phyloP scores from a whole-genome alignment of 2,329 filamentous ascomycete genomes.

The Talaromyces albobiverticillius region DNA sequence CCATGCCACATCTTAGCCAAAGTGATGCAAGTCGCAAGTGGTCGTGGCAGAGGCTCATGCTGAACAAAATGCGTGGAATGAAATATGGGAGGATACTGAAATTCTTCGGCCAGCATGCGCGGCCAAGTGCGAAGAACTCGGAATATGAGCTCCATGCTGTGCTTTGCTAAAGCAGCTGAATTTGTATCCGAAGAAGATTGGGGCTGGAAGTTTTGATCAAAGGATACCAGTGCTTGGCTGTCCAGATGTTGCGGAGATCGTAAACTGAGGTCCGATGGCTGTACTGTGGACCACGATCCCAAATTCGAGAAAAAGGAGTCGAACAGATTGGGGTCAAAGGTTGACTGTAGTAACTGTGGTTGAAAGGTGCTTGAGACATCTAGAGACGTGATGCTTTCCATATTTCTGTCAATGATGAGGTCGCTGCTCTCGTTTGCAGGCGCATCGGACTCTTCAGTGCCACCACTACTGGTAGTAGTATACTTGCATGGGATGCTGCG shows the following conservation, averaged over 20 bases:
- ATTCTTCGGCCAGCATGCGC: slow-evolving; percentile 36
- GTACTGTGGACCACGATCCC: neutral
- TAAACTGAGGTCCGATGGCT: neutral
- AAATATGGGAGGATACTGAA: slow-evolving; percentile 37
- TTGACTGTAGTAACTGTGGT: neutral
- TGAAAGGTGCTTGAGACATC: neutral
- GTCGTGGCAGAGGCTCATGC: slow-evolving; percentile 23
- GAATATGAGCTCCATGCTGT: slow-evolving; percentile 34
- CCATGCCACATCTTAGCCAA: slow-evolving; percentile 39
- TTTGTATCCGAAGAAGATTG: neutral
- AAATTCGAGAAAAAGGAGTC: neutral
- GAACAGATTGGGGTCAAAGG: neutral
- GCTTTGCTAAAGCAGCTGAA: neutral
- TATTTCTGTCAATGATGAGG: neutral
- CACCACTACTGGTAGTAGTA: neutral
- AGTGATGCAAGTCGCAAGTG: slow-evolving; percentile 35
- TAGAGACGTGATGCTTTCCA: neutral
- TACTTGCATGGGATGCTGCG: neutral
- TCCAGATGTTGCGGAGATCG: neutral
- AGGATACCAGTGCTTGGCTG: neutral
- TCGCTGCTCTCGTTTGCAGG: neutral
- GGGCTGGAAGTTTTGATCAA: neutral
- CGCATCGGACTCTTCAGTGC: neutral
- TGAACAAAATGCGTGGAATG: slow-evolving; percentile 24
- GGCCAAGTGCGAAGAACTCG: slow-evolving; percentile 38